phyloP scores from a whole-genome alignment of 768 basidiomycete genomes.

The Pilatotrama ljubarskyi region DNA sequence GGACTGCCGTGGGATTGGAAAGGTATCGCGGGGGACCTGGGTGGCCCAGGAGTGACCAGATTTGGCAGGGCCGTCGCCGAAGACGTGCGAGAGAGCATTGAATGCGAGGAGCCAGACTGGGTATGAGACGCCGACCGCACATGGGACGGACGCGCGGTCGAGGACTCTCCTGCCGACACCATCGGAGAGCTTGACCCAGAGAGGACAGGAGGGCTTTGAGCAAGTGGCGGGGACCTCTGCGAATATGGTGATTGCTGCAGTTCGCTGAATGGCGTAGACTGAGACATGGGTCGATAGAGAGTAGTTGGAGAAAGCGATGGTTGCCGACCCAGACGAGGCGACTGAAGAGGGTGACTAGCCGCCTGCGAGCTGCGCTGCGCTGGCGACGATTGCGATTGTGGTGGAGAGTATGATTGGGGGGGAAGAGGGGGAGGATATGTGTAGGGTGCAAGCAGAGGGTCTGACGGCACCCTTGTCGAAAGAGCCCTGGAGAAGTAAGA shows the following conservation, averaged over 20 bases:
- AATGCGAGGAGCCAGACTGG: conserved; percentile 1
- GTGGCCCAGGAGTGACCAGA: conserved; percentile 24
- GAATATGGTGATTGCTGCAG: not conserved
- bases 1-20: conserved; percentile 7
- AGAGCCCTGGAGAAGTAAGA: conserved; percentile 8
- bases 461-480: conserved; percentile 14
- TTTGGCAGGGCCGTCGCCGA: conserved; percentile 24
- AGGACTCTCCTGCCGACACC: not conserved
- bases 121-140: conserved; percentile 9
- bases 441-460: conserved; percentile 1
- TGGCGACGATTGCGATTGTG: not conserved
- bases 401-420: not conserved
- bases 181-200: not conserved
- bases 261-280: not conserved
- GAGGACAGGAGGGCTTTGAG: not conserved
- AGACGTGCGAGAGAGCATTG: conserved; percentile 9
- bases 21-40: conserved; percentile 25
- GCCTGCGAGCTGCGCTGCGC: not conserved
- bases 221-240: not conserved
- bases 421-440: conserved; percentile 9
- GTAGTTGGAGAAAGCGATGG: conserved; percentile 7
- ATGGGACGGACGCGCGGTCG: not conserved
- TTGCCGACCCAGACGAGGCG: conserved; percentile 10
- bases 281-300: conserved; percentile 1
- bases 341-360: conserved; percentile 3